Percentiles rank a stretch among this genome's conserved stretches.
phyloP scores from a whole-genome alignment of 2,329 filamentous ascomycete genomes.

The Raffaelea ambrosiae region DNA sequence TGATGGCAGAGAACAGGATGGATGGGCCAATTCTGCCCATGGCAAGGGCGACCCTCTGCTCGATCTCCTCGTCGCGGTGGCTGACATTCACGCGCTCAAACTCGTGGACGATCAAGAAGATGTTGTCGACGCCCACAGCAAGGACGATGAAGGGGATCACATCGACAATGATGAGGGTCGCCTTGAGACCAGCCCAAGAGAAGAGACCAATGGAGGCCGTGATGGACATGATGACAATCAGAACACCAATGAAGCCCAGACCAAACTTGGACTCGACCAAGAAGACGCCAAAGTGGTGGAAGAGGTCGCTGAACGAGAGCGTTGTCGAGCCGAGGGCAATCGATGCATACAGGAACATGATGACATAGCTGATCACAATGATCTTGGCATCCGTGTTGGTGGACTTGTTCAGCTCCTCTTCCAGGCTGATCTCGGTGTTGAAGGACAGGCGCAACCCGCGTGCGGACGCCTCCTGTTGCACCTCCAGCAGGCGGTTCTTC shows the following conservation, averaged over 20 bases:
- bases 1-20: constrained; percentile 88
- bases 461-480: constrained; percentile 68
- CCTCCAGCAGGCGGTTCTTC: constrained; percentile 62
- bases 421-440: constrained; percentile 88
- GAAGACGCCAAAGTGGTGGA: constrained; percentile 74
- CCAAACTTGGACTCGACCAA: constrained; percentile 96
- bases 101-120: constrained; percentile 97
- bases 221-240: constrained; percentile 97
- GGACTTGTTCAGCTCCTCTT: constrained; percentile 94
- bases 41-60: constrained; percentile 76
- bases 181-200: constrained; percentile 84
- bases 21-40: constrained; percentile 96
- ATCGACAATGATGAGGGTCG: constrained; percentile 94
- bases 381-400: constrained; percentile 98
- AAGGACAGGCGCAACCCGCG: constrained; percentile 84
- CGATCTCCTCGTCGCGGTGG: constrained; percentile 80
- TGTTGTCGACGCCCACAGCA: constrained; percentile 96
- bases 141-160: constrained; percentile 97
- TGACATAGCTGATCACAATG: constrained; percentile 88
- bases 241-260: constrained; percentile 84
- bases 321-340: constrained; percentile 84
- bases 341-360: constrained; percentile 98
- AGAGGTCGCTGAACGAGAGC: constrained; percentile 64
- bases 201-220: constrained; percentile 91
- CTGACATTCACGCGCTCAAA: constrained; percentile 92